Evolutionary conservation across 495 filamentous ascomycete genomes (phyloP).

Genomic region (Xylaria curta): DNA sequence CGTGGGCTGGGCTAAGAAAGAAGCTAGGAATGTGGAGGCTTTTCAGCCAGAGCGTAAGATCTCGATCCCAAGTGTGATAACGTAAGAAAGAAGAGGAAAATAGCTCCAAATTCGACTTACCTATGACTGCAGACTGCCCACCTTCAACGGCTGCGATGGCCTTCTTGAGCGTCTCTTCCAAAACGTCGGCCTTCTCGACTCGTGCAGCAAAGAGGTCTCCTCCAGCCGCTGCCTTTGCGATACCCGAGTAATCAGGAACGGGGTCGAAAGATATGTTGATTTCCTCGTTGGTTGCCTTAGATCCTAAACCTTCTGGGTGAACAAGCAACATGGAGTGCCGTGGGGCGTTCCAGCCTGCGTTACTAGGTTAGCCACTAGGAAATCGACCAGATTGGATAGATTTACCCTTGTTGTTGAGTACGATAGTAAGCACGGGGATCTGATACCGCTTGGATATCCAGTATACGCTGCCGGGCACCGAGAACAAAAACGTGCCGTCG

Average conservation of each 20-base stretch:
- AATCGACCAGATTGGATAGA: conserved; percentile 14
- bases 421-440: conserved; percentile 88
- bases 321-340: conserved; percentile 77
- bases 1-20: not conserved
- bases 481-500: conserved; percentile 90
- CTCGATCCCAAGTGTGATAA: not conserved
- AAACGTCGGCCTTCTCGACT: conserved; percentile 64
- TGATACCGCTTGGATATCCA: conserved; percentile 89
- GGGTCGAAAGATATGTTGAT: conserved; percentile 90
- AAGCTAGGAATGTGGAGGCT: not conserved
- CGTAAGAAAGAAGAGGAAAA: conserved; percentile 15
- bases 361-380: conserved; percentile 12
- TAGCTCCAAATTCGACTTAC: conserved; percentile 43
- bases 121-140: conserved; percentile 72
- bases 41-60: not conserved
- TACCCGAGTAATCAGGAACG: conserved; percentile 86
- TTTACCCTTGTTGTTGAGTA: conserved; percentile 88
- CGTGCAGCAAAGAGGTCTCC: conserved; percentile 70
- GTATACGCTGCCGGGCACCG: conserved; percentile 87
- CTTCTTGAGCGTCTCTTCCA: conserved; percentile 66
- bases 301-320: conserved; percentile 80
- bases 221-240: conserved; percentile 87
- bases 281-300: conserved; percentile 80
- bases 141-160: conserved; percentile 71
- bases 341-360: conserved; percentile 83